Base-by-base conservation (phyloP, 164 flowering plant genomes). In the Cinnamomum chago region DNA sequence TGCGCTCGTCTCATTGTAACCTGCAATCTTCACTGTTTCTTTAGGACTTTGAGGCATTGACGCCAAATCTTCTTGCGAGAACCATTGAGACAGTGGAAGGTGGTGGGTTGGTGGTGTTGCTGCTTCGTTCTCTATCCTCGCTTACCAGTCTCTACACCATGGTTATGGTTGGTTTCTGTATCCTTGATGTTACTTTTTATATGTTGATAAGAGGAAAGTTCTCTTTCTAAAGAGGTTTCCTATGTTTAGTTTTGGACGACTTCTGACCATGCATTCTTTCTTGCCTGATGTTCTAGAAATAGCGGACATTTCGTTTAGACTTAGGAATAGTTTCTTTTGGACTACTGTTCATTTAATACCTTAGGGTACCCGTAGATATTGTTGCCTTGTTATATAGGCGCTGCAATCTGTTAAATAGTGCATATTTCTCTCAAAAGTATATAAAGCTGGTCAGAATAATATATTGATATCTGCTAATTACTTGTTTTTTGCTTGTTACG, bases 1-100 rank as follows among this genome's bases (percentile, higher is more conserved):
- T 65, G n/a, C 7, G 9, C 22, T 27, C 28, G 12, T 7, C 62
- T 51, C 28, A 30, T 58, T 58, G 1, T 69, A 3, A 25, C 5
- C 40, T n/a, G 52, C 25, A 7, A 12, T 35, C n/a, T 40, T 14
- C 65, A 73, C 13, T 22, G 27, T 14, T 50, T n/a, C 71, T 40
- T 50, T 79, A 96, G 98, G 99, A 96, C 83, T 95, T 96, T 84
- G 99, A 96, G 82, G 98, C 97, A 50, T 79, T 96, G 88, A 96
- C 97, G 1, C 99, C 99, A 73, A 96, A 96, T 85, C 90, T 93
- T 17, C 86, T 96, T 15, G 99, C 99, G 62, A 90, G 99, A 81
- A 91, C 98, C 18, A 90, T 92, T 77, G 99, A 96, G 81, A 96
- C 99, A 66, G 98, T 96, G 58, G 94, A 90, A 81, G 99, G 99